Evolutionary conservation across 768 basidiomycete genomes (phyloP), one percentile per base, ranked within the genome.

Genomic region (Lactifluus hygrophoroides): DNA sequence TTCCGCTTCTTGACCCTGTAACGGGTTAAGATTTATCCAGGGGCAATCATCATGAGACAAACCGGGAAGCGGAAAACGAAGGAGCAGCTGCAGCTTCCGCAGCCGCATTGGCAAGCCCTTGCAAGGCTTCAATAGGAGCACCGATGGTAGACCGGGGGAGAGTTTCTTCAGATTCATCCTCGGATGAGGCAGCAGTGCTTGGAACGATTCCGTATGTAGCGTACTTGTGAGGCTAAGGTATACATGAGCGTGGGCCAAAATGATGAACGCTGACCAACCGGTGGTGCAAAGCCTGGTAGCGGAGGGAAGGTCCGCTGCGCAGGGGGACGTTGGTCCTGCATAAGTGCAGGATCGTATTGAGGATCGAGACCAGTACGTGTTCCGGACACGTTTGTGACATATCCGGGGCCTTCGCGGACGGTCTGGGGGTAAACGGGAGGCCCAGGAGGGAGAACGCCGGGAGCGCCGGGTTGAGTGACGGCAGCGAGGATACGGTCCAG

Each of bases 81-180:
- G 89, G 82, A 3, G 80, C 88, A 11, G 89, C 86, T 0, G 91
- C 90, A 7, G 94, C 90, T 71, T 95, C 94, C 27, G 91, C 94
- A 6, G 94, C 94, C 1, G 94, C 94, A 69, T 96, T 94, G 28
- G 94, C 94, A 51, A 96, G 76, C 3, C 92, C 91, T 69, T 96
- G 92, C 35, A 97, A 75, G 13, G 94, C 94, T 68, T 96, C 92
- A 55, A 95, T 94, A 1, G 94, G 94, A 1, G 94, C 92, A 61
- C 89, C 92, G 61, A 96, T 75, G 32, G 88, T 82, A 38, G 87
- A 80, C 34, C 91, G 80, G 16, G 92, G 89, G 13, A 94, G 75
- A 0, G 91, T 87, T 51, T 94, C 91, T 67, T 94, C 91, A 0
- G 89, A 90, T 71, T 94, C 92, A 68, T 93, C 93, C 60, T 94